Base-by-base conservation (phyloP, 768 basidiomycete genomes). In the Epithele typhae region DNA sequence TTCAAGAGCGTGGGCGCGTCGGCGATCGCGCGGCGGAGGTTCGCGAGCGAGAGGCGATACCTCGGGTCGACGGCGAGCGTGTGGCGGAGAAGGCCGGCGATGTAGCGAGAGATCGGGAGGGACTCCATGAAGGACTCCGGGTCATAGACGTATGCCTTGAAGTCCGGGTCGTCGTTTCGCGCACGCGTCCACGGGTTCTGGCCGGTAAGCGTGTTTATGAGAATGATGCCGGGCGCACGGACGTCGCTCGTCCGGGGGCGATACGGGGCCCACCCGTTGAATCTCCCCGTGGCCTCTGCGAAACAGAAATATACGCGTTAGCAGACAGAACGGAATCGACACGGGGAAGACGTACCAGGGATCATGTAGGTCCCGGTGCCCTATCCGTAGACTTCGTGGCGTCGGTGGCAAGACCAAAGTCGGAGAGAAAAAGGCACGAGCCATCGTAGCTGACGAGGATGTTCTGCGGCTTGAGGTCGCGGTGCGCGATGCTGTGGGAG, bases 41-140 rank as follows among this genome's bases (percentile, higher is more conserved):
- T 21, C 12, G 7, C 32, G 15, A 40, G 43, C 15, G 51, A 25
- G 34, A 37, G 5, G 12, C 46, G 46, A 12, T 15, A 15, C 34
- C 10, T 11, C 8, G 57, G 51, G 15, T 54, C 44, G 34, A 41
- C 22, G 36, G 37, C 23, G 46, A 62, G 50, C 40, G 55, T 78
- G 45, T 73, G 73, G 59, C 82, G 82, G 57, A 93, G 71, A n/a
- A n/a, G n/a, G n/a, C n/a, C 8, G 8, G 27, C 27, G 27, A 30
- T 14, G 54, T 92, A 74, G 0, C 60, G 54, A 9, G 88, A 89
- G 59, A 92, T 85, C 24, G 87, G 87, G 14, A 92, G 73, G 49
- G 80, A 79, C 22, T 75, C 66, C 36, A 74, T 73, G 33, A 92
- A 75, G 59, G 81, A 85, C 57, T 86, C 67, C 37, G 68, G 72